Conservation (phyloP, 768 basidiomycete genomes). For the Polyporus arcularius region DNA sequence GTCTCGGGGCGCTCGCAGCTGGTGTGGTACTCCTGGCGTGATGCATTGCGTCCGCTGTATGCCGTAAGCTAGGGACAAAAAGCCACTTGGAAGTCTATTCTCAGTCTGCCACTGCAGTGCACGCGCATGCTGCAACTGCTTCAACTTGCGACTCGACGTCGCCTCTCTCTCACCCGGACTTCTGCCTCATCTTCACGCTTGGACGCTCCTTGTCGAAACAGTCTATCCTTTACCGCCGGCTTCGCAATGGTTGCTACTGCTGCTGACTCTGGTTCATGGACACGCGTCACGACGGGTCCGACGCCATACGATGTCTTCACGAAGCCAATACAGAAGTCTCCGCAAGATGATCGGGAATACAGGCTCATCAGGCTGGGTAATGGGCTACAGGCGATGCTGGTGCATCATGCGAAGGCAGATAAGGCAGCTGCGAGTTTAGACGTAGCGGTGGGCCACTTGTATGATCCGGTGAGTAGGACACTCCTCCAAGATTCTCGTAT, state of each 20-base stretch:
- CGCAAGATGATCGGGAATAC: conserved; percentile 80
- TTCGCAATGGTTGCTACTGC: conserved; percentile 16
- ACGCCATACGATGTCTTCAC: conserved; percentile 53
- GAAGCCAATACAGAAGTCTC: conserved; percentile 65
- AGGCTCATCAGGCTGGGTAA: conserved; percentile 83
- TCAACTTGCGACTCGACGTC: conserved; percentile 11
- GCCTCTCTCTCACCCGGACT: conserved; percentile 1
- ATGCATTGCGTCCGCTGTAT: conserved; percentile 6
- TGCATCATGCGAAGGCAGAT: conserved; percentile 85
- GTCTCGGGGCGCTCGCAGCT: background rate
- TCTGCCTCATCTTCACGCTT: background rate
- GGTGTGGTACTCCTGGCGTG: no score
- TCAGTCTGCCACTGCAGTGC: background rate
- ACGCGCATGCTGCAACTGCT: conserved; percentile 20
- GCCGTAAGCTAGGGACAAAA: conserved; percentile 9
- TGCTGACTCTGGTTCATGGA: conserved; percentile 10
- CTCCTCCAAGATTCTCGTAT: background rate
- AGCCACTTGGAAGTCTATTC: conserved; percentile 10
- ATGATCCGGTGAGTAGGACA: conserved; percentile 75
- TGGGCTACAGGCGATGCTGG: conserved; percentile 81
- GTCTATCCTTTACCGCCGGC: background rate
- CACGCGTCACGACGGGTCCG: conserved; percentile 12
- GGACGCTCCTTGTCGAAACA: background rate
- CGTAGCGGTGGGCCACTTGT: conserved; percentile 91
- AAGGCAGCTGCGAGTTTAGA: conserved; percentile 94